These are phyloP conservation scores for Mesembryanthemum crystallinum DNA, from an alignment of 148 eudicot species.

Conservation along the genomic window DNA sequence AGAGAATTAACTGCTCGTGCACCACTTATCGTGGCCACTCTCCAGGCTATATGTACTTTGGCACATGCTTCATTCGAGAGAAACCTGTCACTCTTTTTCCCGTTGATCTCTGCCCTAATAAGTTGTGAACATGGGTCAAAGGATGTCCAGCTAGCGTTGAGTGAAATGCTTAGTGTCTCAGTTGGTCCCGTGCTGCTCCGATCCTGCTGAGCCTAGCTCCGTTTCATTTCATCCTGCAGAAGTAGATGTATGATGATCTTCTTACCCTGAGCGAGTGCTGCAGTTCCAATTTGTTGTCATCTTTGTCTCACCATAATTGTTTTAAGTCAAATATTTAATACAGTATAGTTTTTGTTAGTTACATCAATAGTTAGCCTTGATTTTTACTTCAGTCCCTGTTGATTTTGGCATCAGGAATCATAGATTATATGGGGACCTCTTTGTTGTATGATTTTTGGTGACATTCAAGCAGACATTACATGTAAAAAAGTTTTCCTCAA, in stretches of 20 bases:
- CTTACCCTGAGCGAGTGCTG: not conserved
- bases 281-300: slow-evolving; percentile 24
- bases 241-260: slow-evolving; percentile 18
- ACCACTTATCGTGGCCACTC: slow-evolving; percentile 78
- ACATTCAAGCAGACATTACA: slow-evolving; percentile 2
- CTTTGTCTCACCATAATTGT: slow-evolving; percentile 8
- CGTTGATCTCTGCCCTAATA: slow-evolving; percentile 63
- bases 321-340: slow-evolving; percentile 1
- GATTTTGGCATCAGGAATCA: slow-evolving; percentile 16
- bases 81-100: slow-evolving; percentile 65
- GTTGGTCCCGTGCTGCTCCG: slow-evolving; percentile 67
- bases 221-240: slow-evolving; percentile 21
- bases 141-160: slow-evolving; percentile 74
- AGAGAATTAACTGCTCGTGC: slow-evolving; percentile 81
- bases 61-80: slow-evolving; percentile 67
- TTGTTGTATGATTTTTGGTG: slow-evolving; percentile 23
- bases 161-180: slow-evolving; percentile 69
- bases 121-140: slow-evolving; percentile 86
- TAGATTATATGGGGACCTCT: slow-evolving; percentile 20
- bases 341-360: slow-evolving; percentile 10
- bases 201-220: slow-evolving; percentile 41
- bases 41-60: slow-evolving; percentile 67
- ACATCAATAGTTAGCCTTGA: slow-evolving; percentile 21
- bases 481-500: slow-evolving; percentile 23
- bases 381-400: slow-evolving; percentile 22